Conservation (phyloP, 768 basidiomycete genomes). For the Paxillus involutus region DNA sequence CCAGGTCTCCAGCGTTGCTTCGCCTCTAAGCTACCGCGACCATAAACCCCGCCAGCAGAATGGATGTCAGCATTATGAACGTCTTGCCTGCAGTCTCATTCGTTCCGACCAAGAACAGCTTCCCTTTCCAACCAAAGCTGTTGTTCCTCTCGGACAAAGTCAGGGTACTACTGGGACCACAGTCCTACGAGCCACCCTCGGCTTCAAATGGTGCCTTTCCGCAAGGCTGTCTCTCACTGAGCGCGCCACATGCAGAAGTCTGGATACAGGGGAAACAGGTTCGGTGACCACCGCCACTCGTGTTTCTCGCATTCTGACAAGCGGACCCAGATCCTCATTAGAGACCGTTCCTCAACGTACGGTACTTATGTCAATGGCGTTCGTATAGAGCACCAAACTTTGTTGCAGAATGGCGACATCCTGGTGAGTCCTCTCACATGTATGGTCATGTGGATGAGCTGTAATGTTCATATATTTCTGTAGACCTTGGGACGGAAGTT, state of each 20-base stretch:
- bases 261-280: constrained; percentile 46
- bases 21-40: background rate
- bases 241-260: constrained; percentile 44
- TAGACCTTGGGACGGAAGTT: constrained; percentile 44
- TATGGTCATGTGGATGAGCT: background rate
- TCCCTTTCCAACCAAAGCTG: constrained; percentile 38
- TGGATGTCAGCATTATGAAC: constrained; percentile 26
- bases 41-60: background rate
- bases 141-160: constrained; percentile 31
- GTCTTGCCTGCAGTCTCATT: constrained; percentile 33
- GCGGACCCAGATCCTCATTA: constrained; percentile 40
- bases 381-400: constrained; percentile 36
- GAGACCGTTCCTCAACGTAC: constrained; percentile 45
- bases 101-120: constrained; percentile 34
- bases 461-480: constrained; percentile 7
- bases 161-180: constrained; percentile 33
- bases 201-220: constrained; percentile 45
- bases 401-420: constrained; percentile 42
- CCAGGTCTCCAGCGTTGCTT: background rate
- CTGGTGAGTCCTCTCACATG: constrained; percentile 34
- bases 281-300: constrained; percentile 11
- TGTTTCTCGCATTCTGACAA: constrained; percentile 8
- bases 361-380: constrained; percentile 50
- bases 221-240: constrained; percentile 37
- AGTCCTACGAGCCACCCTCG: constrained; percentile 26